These are phyloP conservation scores for Multifurca ochricompacta DNA, from an alignment of 768 basidiomycete genomes.

Conservation along the genomic window DNA sequence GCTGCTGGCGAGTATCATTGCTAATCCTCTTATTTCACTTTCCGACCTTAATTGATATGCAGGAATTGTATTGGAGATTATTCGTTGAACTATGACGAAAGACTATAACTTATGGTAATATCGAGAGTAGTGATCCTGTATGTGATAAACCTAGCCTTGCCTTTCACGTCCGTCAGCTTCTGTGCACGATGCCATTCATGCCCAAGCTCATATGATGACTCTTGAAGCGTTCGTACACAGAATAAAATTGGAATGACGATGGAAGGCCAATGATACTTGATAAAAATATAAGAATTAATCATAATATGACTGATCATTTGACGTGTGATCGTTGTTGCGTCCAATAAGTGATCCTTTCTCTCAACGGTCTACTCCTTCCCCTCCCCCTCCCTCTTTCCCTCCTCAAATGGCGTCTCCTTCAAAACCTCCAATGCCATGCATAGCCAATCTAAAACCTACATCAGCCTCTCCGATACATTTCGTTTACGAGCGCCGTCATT, in stretches of 20 bases:
- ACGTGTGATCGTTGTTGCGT: constrained; percentile 6
- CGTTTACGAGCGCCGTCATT: constrained; percentile 20
- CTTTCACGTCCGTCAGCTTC: too few relatives aligned
- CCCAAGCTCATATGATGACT: too few relatives aligned
- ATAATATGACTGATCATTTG: constrained; percentile 8
- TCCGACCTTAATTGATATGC: background rate
- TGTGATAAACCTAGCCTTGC: too few relatives aligned
- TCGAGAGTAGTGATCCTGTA: too few relatives aligned
- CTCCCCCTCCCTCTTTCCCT: background rate
- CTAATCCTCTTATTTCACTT: background rate
- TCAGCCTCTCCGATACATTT: constrained; percentile 17
- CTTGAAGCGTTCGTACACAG: too few relatives aligned
- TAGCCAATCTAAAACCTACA: constrained; percentile 20
- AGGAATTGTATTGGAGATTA: constrained; percentile 12
- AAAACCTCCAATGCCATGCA: constrained; percentile 20
- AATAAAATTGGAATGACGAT: background rate
- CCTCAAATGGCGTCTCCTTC: constrained; percentile 8
- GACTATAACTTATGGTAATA: background rate
- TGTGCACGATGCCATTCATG: too few relatives aligned
- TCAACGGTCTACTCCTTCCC: background rate
- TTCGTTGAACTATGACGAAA: constrained; percentile 2
- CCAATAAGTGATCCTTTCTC: background rate
- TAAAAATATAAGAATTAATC: too few relatives aligned
- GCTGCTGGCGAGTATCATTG: constrained; percentile 60
- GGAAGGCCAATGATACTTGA: too few relatives aligned